Conservation (phyloP, 2,329 filamentous ascomycete species). For the Aspergillus sp. region DNA sequence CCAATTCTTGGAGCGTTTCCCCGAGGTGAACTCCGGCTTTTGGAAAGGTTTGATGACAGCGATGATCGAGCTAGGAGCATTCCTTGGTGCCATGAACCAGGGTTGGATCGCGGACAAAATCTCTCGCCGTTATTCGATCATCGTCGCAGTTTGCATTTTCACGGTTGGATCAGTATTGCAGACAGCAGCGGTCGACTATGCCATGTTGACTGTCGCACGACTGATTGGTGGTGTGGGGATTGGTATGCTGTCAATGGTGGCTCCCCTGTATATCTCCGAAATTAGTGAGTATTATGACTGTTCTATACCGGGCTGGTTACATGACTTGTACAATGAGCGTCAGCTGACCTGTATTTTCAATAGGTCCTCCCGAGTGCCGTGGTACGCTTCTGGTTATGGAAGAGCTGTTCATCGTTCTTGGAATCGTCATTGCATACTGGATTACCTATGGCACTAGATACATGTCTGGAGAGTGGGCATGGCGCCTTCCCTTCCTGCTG, state of each 20-base stretch:
- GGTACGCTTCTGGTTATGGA: conserved; percentile 49
- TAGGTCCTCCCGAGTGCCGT: conserved; percentile 49
- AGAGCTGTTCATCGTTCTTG: conserved; percentile 45
- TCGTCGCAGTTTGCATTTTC: conserved; percentile 55
- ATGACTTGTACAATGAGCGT: background rate
- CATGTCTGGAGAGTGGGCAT: conserved; percentile 50
- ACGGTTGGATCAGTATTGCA: conserved; percentile 55
- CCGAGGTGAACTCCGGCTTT: conserved; percentile 45
- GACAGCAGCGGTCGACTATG: conserved; percentile 52
- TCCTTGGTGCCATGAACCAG: conserved; percentile 49
- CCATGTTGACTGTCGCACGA: conserved; percentile 54
- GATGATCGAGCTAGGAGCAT: conserved; percentile 58
- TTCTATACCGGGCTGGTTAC: background rate
- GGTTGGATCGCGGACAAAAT: conserved; percentile 56
- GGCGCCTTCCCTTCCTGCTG: conserved; percentile 51
- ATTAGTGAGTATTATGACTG: conserved; percentile 36
- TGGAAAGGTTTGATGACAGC: conserved; percentile 54
- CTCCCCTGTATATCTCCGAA: conserved; percentile 56
- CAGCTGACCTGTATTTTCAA: background rate
- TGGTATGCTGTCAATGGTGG: conserved; percentile 53
- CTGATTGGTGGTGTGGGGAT: conserved; percentile 55
- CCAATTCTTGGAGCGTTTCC: conserved; percentile 51
- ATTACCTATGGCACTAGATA: conserved; percentile 47
- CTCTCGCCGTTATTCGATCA: conserved; percentile 55
- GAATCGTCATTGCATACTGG: conserved; percentile 47